Evolutionary conservation across 139 green algal species (phyloP), one percentile per base, ranked within the genome.

Genomic region (Coelastrella sp.): DNA sequence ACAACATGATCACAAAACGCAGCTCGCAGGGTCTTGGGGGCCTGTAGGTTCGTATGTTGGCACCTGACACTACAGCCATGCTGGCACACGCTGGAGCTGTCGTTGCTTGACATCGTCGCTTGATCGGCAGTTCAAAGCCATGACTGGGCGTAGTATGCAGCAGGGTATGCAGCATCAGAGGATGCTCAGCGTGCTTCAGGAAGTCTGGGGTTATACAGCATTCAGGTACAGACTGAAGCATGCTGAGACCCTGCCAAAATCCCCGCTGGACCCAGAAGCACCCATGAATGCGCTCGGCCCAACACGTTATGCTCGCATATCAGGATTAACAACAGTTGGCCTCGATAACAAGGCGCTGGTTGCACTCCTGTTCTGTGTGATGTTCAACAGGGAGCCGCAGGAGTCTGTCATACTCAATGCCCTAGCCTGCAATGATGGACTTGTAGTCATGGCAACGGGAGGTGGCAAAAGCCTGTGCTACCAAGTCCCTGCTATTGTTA

Each of bases 391-490:
- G 16, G 80, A 76, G 64, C 91, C 91, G 19, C 93, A 95, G 61
- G 59, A 96, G 83, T 85, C 94, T 5, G 94, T 96, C 3, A 95
- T 98, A 17, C 85, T 97, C 3, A 90, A 96, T 59, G 91, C 95
- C 4, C 66, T 99, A 13, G 71, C 89, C 32, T 95, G 95, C 0
- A 75, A 95, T n/a, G 96, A 99, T 92, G 89, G 83, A 58, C 96
- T 99, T 23, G 95, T 99, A 66, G 94, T 99, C 10, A 99, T 99
- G 97, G 96, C 98, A 5, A 99, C 97, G 2, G 96, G 97, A 11
- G 97, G 97, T 66, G 97, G 96, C 75, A 98, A 99, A 92, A 96
- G 90, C 64, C 81, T 96, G 13, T 99, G 97, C 86, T 99, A 98
- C 92, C 97, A 99, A 93, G 92, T 98, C 10, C 85, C 85, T 20